Evolutionary conservation across 2,329 filamentous ascomycete species (phyloP).

Genomic region (Emydomyces testavorans): DNA sequence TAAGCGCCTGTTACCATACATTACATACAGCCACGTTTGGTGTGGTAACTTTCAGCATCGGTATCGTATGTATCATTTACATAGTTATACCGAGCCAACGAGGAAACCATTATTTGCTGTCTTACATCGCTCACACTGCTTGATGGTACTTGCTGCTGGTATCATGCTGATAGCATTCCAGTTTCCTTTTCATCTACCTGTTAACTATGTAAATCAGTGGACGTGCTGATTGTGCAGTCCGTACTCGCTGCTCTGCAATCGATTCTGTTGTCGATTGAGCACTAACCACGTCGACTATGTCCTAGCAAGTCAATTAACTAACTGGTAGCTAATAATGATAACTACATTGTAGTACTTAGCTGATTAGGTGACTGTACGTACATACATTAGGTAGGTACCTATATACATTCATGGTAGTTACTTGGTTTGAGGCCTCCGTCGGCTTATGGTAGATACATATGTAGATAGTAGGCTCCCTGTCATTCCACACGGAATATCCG

Average conservation of each 20-base stretch:
- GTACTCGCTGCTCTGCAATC: not conserved
- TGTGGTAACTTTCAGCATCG: not conserved
- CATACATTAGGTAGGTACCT: no score
- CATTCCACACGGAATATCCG: no score
- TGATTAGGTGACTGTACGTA: no score
- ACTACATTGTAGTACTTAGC: not conserved
- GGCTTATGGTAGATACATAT: not conserved
- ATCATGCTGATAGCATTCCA: not conserved
- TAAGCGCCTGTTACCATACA: conserved; percentile 5
- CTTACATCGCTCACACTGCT: no score
- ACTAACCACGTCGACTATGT: conserved; percentile 1
- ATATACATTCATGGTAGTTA: no score
- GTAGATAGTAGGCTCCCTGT: no score
- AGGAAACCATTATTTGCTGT: no score
- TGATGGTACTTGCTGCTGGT: no score
- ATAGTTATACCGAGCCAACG: no score
- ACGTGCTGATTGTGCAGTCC: not conserved
- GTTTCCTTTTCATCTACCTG: not conserved
- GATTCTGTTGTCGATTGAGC: conserved; percentile 1
- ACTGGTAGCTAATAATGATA: not conserved
- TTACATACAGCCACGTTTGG: not conserved
- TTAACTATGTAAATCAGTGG: not conserved
- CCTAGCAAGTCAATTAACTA: not conserved
- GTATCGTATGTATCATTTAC: not conserved
- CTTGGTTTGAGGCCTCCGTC: not conserved